A percentile compares a stretch with the other conserved stretches of the same genome.
phyloP scores from a whole-genome alignment of 2,329 filamentous ascomycete genomes.

The Stagonosporopsis rhizophila region DNA sequence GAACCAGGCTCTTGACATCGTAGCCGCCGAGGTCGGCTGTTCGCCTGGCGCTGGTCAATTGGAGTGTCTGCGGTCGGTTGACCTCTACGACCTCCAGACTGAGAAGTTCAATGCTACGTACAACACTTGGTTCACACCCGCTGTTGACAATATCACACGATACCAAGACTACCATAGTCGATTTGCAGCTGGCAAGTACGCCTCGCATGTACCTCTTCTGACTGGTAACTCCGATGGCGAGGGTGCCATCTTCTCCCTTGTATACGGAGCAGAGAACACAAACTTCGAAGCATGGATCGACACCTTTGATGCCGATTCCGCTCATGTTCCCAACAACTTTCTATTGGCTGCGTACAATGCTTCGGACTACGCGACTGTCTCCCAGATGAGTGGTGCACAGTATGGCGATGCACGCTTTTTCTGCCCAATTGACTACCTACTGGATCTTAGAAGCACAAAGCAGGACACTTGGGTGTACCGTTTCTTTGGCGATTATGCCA shows the following conservation, averaged over 20 bases:
- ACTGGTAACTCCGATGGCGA: conserved; percentile 39
- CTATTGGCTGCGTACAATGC: conserved; percentile 47
- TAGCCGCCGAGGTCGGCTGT: conserved; percentile 35
- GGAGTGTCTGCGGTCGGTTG: conserved; percentile 30
- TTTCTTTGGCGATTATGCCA: conserved; percentile 54
- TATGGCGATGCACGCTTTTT: conserved; percentile 57
- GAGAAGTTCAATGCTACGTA: conserved; percentile 34
- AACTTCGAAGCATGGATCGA: conserved; percentile 55
- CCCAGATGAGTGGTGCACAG: conserved; percentile 53
- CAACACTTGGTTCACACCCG: conserved; percentile 36
- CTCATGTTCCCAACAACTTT: conserved; percentile 46
- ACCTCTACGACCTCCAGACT: conserved; percentile 34
- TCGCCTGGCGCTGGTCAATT: conserved; percentile 28
- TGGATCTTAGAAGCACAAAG: conserved; percentile 48
- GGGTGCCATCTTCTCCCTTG: conserved; percentile 34
- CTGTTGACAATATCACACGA: conserved; percentile 32
- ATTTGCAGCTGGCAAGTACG: conserved; percentile 35
- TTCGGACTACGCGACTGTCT: conserved; percentile 48
- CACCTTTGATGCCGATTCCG: conserved; percentile 53
- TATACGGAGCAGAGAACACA: conserved; percentile 36
- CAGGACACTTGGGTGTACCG: conserved; percentile 56
- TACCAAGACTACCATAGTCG: conserved; percentile 31
- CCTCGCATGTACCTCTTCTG: conserved; percentile 35
- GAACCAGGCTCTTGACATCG: conserved; percentile 32
- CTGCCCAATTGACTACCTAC: conserved; percentile 47